Conservation (phyloP, 2,329 filamentous ascomycete genomes). For the Alternaria panax region DNA sequence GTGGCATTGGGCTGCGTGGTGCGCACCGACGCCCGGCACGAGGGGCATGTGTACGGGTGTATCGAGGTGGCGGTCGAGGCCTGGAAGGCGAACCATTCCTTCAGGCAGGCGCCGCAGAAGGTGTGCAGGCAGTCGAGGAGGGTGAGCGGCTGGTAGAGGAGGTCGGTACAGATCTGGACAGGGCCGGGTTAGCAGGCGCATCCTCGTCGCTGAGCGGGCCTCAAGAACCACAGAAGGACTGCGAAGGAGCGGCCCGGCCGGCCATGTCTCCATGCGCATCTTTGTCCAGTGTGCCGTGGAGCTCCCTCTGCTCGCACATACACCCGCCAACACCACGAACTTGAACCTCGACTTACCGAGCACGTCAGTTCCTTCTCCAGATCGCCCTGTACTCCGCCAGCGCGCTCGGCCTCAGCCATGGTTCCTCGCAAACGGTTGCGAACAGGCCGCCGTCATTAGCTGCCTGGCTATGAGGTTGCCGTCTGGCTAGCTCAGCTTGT, state of each 20-base stretch:
- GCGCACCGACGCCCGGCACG: slow-evolving; percentile 85
- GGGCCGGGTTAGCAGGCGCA: slow-evolving; percentile 31
- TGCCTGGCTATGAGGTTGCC: slow-evolving; percentile 6
- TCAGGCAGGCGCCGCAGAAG: slow-evolving; percentile 93
- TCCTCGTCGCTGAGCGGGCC: slow-evolving; percentile 9
- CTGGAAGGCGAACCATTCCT: slow-evolving; percentile 94
- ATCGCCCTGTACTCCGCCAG: slow-evolving; percentile 63
- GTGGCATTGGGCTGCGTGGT: slow-evolving; percentile 90
- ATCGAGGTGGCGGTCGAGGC: slow-evolving; percentile 63
- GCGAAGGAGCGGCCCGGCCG: background rate
- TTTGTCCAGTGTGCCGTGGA: background rate
- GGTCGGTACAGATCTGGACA: slow-evolving; percentile 89
- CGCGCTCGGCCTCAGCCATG: slow-evolving; percentile 46
- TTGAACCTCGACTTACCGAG: slow-evolving; percentile 70
- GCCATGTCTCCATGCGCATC: background rate
- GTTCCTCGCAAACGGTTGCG: slow-evolving; percentile 13
- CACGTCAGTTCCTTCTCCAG: slow-evolving; percentile 94
- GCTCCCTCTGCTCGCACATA: background rate
- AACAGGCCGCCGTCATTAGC: slow-evolving; percentile 12
- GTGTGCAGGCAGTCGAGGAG: slow-evolving; percentile 94
- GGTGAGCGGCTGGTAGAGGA: slow-evolving; percentile 88
- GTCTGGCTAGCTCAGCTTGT: slow-evolving; percentile 21
- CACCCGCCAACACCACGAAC: slow-evolving; percentile 16
- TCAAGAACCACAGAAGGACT: slow-evolving; percentile 2
- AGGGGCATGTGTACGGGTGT: slow-evolving; percentile 83